Conservation (phyloP, 805 yeast species). For the Monosporozyma yasuniensis region DNA sequence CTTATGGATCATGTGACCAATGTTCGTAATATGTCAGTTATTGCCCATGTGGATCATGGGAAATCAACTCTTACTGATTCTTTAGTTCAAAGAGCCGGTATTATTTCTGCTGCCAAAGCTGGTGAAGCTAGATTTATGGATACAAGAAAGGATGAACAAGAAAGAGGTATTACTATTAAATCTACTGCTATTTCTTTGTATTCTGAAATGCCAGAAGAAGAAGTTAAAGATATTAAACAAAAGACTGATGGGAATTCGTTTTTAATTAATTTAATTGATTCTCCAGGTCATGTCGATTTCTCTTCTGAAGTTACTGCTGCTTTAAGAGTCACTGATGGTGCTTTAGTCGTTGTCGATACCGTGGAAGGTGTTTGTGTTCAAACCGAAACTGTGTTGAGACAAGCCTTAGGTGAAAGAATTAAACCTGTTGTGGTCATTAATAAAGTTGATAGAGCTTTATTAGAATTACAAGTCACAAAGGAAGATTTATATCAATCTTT, state of each 20-base stretch:
- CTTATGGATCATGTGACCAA: constrained; percentile 99
- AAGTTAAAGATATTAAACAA: constrained; percentile 84
- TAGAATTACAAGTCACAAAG: constrained; percentile 97
- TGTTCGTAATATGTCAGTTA: constrained; percentile 99
- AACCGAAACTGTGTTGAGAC: constrained; percentile 99
- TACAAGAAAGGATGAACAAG: constrained; percentile 66
- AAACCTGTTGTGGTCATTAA: constrained; percentile 97
- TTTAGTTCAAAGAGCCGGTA: constrained; percentile 98
- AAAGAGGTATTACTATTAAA: constrained; percentile 88
- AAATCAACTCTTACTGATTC: constrained; percentile 98
- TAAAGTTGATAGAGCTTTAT: constrained; percentile 99
- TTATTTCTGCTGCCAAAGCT: constrained; percentile 98
- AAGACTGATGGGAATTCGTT: constrained; percentile 80
- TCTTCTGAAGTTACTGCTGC: constrained; percentile 99
- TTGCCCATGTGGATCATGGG: constrained; percentile 99
- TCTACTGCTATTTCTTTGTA: constrained; percentile 96
- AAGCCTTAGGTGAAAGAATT: constrained; percentile 97
- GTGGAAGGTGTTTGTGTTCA: constrained; percentile 99
- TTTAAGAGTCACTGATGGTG: constrained; percentile 99
- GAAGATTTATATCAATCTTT: constrained; percentile 98
- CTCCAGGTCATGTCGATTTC: constrained; percentile 99
- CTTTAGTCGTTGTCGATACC: constrained; percentile 97
- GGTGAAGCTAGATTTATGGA: constrained; percentile 99
- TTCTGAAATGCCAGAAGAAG: constrained; percentile 74
- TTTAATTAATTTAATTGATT: constrained; percentile 96